phyloP scores from a whole-genome alignment of 2,329 filamentous ascomycete species.

The Chrysosporium queenslandicum region DNA sequence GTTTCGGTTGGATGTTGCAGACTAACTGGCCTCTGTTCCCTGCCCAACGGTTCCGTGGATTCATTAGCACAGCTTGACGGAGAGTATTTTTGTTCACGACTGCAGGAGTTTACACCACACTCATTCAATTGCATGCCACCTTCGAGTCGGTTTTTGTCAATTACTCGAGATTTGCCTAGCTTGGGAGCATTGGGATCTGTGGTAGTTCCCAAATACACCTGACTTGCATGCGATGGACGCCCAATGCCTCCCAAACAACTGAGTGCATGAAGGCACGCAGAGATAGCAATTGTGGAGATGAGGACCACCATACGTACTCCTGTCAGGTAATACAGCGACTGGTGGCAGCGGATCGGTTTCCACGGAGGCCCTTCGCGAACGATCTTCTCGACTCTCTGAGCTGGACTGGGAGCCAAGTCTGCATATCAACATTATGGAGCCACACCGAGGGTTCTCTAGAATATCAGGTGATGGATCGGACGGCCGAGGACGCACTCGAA shows the following conservation, averaged over 20 bases:
- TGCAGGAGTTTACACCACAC: too few relatives aligned
- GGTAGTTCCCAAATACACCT: not conserved
- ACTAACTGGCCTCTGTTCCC: not conserved
- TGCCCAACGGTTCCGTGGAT: not conserved
- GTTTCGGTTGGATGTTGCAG: not conserved
- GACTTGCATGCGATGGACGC: constrained; percentile 6
- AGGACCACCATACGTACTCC: constrained; percentile 4
- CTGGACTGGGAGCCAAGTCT: not conserved
- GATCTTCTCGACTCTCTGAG: not conserved
- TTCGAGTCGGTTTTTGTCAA: not conserved
- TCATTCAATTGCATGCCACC: not conserved
- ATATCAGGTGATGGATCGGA: constrained; percentile 14
- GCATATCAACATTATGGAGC: constrained; percentile 11
- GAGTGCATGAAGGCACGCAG: constrained; percentile 8
- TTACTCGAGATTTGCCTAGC: not conserved
- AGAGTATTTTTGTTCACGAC: not conserved
- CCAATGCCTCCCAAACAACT: constrained; percentile 3
- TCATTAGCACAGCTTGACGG: not conserved
- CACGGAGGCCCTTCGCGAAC: not conserved
- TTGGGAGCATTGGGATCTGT: constrained; percentile 6
- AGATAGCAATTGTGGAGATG: constrained; percentile 7
- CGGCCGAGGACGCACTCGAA: constrained; percentile 13
- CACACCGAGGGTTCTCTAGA: not conserved
- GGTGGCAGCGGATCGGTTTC: not conserved
- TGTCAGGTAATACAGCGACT: constrained; percentile 3